Base-by-base conservation (phyloP, 2,329 filamentous ascomycete genomes). In the Ophiostoma tasmaniense region DNA sequence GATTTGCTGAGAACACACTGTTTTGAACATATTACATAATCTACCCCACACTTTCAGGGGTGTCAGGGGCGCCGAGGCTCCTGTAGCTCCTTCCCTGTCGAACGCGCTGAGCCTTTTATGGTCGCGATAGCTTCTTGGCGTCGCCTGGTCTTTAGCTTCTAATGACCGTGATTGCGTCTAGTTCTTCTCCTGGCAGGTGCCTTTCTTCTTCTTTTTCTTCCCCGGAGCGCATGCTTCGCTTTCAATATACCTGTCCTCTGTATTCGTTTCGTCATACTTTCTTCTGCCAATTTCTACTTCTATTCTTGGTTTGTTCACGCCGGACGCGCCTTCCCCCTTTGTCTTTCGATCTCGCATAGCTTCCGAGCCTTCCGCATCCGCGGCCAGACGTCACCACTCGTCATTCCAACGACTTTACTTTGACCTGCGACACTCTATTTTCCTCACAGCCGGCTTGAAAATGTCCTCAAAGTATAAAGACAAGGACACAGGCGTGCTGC, bases 401-500 rank as follows among this genome's bases (percentile, higher is more conserved):
- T 1, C n/a, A n/a, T 64, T 37, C 37, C 13, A 6, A 37, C 33
- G 8, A 39, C 61, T 10, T 64, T 20, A 35, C 20, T 14, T 22
- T 3, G 8, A 20, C 20, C 17, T 22, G 20, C 33, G 61, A 64
- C 33, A 37, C 13, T 33, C n/a, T 5, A 35, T 22, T 13, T 3
- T 6, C 8, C 33, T n/a, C 30, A 37, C 30, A n/a, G 8, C 17
- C 30, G 22, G 17, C 59, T 8, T 22, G n/a, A 37, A 17, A 13
- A 64, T 64, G 61, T 64, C 61, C 20, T 64, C 61, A 20, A 64
- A 64, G 37, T 88, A 86, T 79, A 89, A 89, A 79, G 87, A 89
- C 80, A 87, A 88, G 79, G 84, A 87, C 73, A 81, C 81, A 73
- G 85, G 86, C 74, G 82, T 86, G 70, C 79, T 89, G 73, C 77